These are phyloP conservation scores for Oryza brachyantha DNA, from an alignment of 176 grass and related monocot genomes.

Conservation along the genomic window DNA sequence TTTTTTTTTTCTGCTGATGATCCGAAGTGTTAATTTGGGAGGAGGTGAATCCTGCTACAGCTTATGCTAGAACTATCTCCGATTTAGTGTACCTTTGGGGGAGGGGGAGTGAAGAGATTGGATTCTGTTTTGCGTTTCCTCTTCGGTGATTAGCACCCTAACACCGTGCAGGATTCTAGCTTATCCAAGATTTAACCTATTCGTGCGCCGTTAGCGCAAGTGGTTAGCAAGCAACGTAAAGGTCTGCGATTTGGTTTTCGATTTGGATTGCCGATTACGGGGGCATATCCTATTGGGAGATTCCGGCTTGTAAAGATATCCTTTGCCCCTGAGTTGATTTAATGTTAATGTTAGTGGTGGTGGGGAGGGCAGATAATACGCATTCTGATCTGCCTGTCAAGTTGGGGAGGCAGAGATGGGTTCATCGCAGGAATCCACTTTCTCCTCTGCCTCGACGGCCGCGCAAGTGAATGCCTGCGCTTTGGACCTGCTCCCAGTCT, in stretches of 20 bases:
- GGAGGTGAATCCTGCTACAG: constrained; percentile 3
- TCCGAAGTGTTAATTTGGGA: background rate
- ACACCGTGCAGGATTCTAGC: background rate
- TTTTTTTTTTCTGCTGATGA: background rate
- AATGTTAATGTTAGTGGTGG: constrained; percentile 28
- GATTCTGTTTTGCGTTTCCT: background rate
- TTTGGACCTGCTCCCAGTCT: constrained; percentile 71
- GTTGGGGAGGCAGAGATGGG: constrained; percentile 40
- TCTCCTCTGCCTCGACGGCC: constrained; percentile 45
- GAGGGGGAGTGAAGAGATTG: background rate
- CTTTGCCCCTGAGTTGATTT: constrained; percentile 1
- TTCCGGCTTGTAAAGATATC: constrained; percentile 16
- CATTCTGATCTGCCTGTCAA: background rate
- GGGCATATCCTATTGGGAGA: constrained; percentile 34
- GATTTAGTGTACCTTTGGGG: background rate
- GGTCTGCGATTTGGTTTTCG: background rate
- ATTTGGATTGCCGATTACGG: constrained; percentile 2
- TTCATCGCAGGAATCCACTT: constrained; percentile 70
- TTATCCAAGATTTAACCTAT: constrained; percentile 13
- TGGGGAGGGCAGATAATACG: constrained; percentile 7
- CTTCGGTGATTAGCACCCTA: background rate
- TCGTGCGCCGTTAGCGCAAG: constrained; percentile 16
- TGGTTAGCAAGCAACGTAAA: background rate
- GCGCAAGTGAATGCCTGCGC: constrained; percentile 55
- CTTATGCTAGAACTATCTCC: background rate